Percentiles rank a stretch among this genome's conserved stretches.
Conservation (phyloP, 805 yeast genomes). For the Candida sanyiensis region DNA sequence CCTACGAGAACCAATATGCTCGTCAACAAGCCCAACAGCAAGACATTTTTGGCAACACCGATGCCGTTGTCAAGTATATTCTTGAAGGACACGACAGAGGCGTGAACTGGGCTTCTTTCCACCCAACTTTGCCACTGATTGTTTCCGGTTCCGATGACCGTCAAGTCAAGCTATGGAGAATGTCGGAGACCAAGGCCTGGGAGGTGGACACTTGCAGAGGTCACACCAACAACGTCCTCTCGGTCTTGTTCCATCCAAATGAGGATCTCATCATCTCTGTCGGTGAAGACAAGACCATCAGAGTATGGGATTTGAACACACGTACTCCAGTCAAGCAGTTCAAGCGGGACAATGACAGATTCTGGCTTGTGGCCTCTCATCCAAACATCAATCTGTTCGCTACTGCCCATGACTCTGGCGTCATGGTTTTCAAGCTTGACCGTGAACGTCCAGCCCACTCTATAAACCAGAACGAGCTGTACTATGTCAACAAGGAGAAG, state of each 20-base stretch:
- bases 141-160: constrained; percentile 97
- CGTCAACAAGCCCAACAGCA: constrained; percentile 70
- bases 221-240: constrained; percentile 87
- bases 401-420: constrained; percentile 95
- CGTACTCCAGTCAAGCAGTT: constrained; percentile 92
- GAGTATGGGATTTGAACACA: constrained; percentile 95
- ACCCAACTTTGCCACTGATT: constrained; percentile 90
- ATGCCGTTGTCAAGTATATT: constrained; percentile 91
- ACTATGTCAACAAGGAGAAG: constrained; percentile 75
- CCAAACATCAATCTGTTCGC: constrained; percentile 91
- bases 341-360: constrained; percentile 88
- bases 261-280: constrained; percentile 90
- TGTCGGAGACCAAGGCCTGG: constrained; percentile 98
- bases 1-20: constrained; percentile 38
- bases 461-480: constrained; percentile 63
- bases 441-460: constrained; percentile 95
- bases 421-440: constrained; percentile 94
- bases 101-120: constrained; percentile 98
- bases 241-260: constrained; percentile 88
- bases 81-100: constrained; percentile 98
- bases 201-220: constrained; percentile 98
- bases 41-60: constrained; percentile 91
- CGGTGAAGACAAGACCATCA: constrained; percentile 91
- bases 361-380: constrained; percentile 89
- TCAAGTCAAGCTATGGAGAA: constrained; percentile 92